Evolutionary conservation across 2,329 filamentous ascomycete species (phyloP).

Genomic region (Pseudovirgaria hyperparasitica): DNA sequence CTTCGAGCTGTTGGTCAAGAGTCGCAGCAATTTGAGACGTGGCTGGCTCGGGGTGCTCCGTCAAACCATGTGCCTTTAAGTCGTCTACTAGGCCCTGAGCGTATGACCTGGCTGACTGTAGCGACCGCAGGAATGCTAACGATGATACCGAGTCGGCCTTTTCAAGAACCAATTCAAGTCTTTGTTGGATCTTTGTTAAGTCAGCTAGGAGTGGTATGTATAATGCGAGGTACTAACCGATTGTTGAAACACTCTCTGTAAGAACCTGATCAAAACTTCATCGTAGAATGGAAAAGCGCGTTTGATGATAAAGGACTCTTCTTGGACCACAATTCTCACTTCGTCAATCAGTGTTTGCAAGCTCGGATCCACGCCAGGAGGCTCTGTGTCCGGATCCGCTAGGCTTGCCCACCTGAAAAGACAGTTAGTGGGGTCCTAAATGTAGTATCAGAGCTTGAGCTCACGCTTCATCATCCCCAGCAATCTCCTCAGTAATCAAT

Average conservation of each 20-base stretch:
- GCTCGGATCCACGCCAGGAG: constrained; percentile 81
- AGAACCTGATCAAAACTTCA: constrained; percentile 80
- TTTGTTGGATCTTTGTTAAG: constrained; percentile 59
- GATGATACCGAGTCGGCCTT: constrained; percentile 89
- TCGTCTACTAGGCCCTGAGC: constrained; percentile 83
- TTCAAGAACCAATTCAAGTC: constrained; percentile 87
- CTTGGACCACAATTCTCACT: constrained; percentile 88
- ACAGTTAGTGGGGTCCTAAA: neutral
- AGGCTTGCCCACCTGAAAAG: constrained; percentile 69
- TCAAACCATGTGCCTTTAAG: constrained; percentile 83
- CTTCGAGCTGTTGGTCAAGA: constrained; percentile 55
- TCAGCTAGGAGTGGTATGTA: neutral
- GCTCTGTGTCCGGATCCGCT: constrained; percentile 86
- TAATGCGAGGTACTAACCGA: constrained; percentile 32
- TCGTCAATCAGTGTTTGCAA: constrained; percentile 88
- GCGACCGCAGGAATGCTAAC: constrained; percentile 75
- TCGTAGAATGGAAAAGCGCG: constrained; percentile 94
- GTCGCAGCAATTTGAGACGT: constrained; percentile 68
- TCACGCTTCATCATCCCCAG: constrained; percentile 48
- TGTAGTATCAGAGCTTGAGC: constrained; percentile 3
- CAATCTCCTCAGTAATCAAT: constrained; percentile 75
- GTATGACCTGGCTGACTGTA: constrained; percentile 84
- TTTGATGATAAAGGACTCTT: constrained; percentile 94
- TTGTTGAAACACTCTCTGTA: constrained; percentile 94
- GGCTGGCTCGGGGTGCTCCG: constrained; percentile 85